Base-by-base conservation (phyloP, 1,284 basidiomycete genomes). In the Cystodermella granulosa region DNA sequence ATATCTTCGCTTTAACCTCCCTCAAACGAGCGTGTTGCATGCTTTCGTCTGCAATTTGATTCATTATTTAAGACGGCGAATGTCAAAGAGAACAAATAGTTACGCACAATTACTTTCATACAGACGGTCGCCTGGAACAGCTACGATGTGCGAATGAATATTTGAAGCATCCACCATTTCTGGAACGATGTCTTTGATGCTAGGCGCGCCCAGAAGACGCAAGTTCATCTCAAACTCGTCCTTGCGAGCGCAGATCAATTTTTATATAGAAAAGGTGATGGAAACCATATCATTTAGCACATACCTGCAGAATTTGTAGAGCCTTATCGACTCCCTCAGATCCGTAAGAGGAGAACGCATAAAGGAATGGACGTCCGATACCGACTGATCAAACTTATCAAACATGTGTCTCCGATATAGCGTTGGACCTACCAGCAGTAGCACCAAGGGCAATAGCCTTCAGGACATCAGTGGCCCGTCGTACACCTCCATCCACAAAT, bases 221-320 rank as follows among this genome's bases (percentile, higher is more conserved):
- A 95, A 79, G 67, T 89, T 91, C 87, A 92, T 95, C 70, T 91
- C 88, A 57, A 97, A 91, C 66, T 97, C 92, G 55, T 93, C 90
- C 87, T 94, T 49, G 6, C 18, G 41, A 17, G 41, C 24, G 31
- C 23, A 14, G 16, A 31, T 31, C 11, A 18, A 8, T 37, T 37
- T 11, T 14, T 7, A 18, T 18, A 7, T 37, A 11, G 7, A 18
- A 7, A 18, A 37, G 20, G 17, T 8, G 35, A 28, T 13, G 2
- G 8, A 17, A 24, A 3, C 15, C 20, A 41, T 4, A 18, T 11
- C 39, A 3, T 3, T n/a, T 15, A 18, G n/a, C 17, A 62, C 77
- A 49, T 57, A 88, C 89, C 57, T 82, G 78, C 43, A 94, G 66
- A 48, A 94, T 91, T 55, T 85, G 75, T 36, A 93, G 59, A 1